A percentile compares a stretch with the other conserved stretches of the same genome.
Conservation (phyloP, 2,329 filamentous ascomycete species). For the Beauveria sp. region DNA sequence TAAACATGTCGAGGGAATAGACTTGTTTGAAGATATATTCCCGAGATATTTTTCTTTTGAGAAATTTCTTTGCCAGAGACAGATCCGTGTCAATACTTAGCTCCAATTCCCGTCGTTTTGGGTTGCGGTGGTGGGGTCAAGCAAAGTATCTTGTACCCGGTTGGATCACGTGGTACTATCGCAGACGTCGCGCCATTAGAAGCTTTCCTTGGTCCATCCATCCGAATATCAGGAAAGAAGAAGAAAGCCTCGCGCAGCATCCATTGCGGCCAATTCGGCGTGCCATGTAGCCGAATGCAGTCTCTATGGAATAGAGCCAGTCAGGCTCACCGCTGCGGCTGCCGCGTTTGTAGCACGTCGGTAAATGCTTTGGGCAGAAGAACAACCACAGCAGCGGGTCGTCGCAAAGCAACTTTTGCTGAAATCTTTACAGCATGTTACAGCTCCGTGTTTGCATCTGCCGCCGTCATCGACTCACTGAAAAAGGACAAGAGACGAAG, state of each 20-base stretch:
- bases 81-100: neutral
- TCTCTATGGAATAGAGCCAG: conserved; percentile 60
- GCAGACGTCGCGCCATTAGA: conserved; percentile 2
- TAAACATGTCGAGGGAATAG: conserved; percentile 46
- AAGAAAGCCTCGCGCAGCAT: neutral
- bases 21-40: neutral
- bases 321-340: conserved; percentile 56
- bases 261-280: neutral
- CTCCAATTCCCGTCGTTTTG: neutral
- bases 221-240: neutral
- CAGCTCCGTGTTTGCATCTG: conserved; percentile 58
- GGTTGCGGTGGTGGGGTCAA: neutral
- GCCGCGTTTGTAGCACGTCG: conserved; percentile 50
- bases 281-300: conserved; percentile 51
- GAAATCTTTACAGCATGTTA: conserved; percentile 60
- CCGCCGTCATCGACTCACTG: conserved; percentile 53
- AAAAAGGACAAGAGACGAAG: conserved; percentile 49
- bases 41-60: neutral
- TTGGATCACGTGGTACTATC: neutral
- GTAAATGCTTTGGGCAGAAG: conserved; percentile 41
- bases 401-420: conserved; percentile 41
- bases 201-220: conserved; percentile 3
- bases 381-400: conserved; percentile 40
- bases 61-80: neutral
- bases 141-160: neutral